These are phyloP conservation scores for Holtermannia corniformis DNA, from an alignment of 768 basidiomycete genomes.

Conservation along the genomic window DNA sequence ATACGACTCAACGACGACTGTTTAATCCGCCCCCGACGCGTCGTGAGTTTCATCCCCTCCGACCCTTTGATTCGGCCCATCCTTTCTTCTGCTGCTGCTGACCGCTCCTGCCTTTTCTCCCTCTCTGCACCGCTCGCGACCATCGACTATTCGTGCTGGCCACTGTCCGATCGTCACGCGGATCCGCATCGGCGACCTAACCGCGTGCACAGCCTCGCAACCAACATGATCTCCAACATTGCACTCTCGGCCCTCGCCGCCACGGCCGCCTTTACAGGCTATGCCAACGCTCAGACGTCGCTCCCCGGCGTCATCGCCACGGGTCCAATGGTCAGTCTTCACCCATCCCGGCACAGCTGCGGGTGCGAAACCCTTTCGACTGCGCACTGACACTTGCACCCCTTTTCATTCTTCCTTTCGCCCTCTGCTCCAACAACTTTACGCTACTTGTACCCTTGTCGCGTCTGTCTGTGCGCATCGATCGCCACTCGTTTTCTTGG, in stretches of 20 bases:
- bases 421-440: too few relatives aligned
- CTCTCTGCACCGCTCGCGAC: not conserved
- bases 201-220: not conserved
- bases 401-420: not conserved
- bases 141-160: not conserved
- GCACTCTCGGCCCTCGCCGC: not conserved
- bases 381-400: not conserved
- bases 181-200: not conserved
- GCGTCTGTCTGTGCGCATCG: too few relatives aligned
- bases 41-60: not conserved
- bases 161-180: not conserved
- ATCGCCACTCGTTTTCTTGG: too few relatives aligned
- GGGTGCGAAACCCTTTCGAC: not conserved
- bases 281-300: not conserved
- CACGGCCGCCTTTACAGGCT: not conserved
- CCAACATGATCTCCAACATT: not conserved
- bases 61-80: not conserved
- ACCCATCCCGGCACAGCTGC: not conserved
- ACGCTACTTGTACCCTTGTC: too few relatives aligned
- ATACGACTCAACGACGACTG: too few relatives aligned
- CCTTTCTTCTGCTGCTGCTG: not conserved
- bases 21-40: too few relatives aligned
- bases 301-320: not conserved
- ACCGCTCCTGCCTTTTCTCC: not conserved
- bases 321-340: not conserved